A percentile compares a stretch with the other conserved stretches of the same genome.
phyloP scores from a whole-genome alignment of 257 asterid species.

The Anisodus tanguticus region DNA sequence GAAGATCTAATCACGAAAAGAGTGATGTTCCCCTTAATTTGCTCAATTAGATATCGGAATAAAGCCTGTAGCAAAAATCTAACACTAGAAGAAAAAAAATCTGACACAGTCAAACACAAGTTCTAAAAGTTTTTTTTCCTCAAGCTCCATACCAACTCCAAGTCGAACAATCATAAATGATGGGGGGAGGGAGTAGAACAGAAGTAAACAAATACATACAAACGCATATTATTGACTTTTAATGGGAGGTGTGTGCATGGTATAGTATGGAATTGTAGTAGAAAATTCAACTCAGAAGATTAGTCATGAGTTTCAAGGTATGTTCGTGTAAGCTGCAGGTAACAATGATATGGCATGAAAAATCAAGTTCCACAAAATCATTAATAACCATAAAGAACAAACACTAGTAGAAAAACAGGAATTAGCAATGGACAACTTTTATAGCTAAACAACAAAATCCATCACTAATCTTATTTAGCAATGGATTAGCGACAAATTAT shows the following conservation, averaged over 20 bases:
- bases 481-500: no score
- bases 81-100: not conserved
- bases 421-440: no score
- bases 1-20: not conserved
- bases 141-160: no score
- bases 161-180: no score
- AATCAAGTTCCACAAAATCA: not conserved
- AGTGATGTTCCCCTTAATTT: not conserved
- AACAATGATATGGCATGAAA: constrained; percentile 15
- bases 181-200: not conserved
- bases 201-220: not conserved
- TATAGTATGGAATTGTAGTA: constrained; percentile 12
- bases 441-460: no score
- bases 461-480: no score
- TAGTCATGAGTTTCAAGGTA: constrained; percentile 55
- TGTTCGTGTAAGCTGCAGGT: constrained; percentile 45
- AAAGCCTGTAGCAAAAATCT: not conserved
- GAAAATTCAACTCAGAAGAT: constrained; percentile 55
- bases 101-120: no score
- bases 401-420: no score
- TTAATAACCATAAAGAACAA: not conserved
- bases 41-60: not conserved
- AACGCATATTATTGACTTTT: no score
- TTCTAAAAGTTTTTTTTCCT: no score
- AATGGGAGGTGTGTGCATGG: not conserved